Conservation (phyloP, 2,329 filamentous ascomycete genomes). For the Trichoderma asperellum region DNA sequence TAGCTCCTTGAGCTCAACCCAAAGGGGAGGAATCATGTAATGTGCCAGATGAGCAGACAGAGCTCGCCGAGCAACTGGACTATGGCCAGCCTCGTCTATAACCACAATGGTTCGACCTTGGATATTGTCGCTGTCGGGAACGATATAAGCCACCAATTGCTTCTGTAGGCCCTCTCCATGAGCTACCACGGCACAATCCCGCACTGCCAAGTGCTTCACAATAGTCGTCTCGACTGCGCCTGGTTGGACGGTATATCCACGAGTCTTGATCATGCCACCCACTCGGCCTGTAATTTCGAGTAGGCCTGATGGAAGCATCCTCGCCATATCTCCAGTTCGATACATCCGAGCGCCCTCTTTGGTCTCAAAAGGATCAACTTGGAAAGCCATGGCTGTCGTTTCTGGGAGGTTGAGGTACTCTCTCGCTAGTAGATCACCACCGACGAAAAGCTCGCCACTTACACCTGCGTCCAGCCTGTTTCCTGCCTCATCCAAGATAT, state of each 20-base stretch:
- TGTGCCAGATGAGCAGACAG: slow-evolving; percentile 71
- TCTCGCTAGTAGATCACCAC: slow-evolving; percentile 72
- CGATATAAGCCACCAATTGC: slow-evolving; percentile 77
- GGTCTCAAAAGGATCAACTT: slow-evolving; percentile 64
- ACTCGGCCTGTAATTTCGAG: slow-evolving; percentile 78
- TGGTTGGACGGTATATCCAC: slow-evolving; percentile 77
- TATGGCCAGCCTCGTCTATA: slow-evolving; percentile 72
- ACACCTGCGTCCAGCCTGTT: slow-evolving; percentile 64
- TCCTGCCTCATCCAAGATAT: slow-evolving; percentile 72
- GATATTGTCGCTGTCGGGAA: slow-evolving; percentile 64
- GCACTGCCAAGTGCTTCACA: slow-evolving; percentile 69
- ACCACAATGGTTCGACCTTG: slow-evolving; percentile 63
- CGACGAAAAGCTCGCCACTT: slow-evolving; percentile 75
- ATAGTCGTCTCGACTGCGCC: slow-evolving; percentile 77
- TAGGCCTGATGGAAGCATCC: slow-evolving; percentile 67
- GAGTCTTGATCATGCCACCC: slow-evolving; percentile 79
- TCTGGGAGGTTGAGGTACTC: slow-evolving; percentile 82
- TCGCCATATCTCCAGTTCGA: slow-evolving; percentile 71
- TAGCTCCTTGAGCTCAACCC: slow-evolving; percentile 72
- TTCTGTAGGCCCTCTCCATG: slow-evolving; percentile 75
- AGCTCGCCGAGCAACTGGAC: slow-evolving; percentile 67
- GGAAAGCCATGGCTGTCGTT: slow-evolving; percentile 73
- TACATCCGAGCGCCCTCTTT: slow-evolving; percentile 70
- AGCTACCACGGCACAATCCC: slow-evolving; percentile 72
- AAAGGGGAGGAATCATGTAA: slow-evolving; percentile 81